phyloP scores from a whole-genome alignment of 495 filamentous ascomycete genomes.

The Cryomyces antarcticus region DNA sequence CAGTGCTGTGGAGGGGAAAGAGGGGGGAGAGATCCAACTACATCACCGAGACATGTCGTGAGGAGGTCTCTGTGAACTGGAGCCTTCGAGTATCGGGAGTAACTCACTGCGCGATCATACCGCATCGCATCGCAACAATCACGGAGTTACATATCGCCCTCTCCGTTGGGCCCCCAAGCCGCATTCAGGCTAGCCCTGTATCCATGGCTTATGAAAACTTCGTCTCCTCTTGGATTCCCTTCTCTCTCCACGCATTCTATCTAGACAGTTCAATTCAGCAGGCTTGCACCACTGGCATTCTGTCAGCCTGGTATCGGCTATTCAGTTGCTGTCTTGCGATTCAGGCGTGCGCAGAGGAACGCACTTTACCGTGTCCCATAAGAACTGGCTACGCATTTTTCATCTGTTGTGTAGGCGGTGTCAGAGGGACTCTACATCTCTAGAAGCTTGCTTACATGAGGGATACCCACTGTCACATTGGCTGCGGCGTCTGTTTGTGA shows the following conservation, averaged over 20 bases:
- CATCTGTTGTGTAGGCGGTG: slow-evolving; percentile 7
- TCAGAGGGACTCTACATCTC: slow-evolving; percentile 9
- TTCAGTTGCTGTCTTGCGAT: slow-evolving; percentile 3
- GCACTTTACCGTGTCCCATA: slow-evolving; percentile 2
- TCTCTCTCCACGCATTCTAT: slow-evolving; percentile 3
- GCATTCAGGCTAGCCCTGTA: not conserved
- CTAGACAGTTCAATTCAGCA: slow-evolving; percentile 10
- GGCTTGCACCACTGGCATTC: slow-evolving; percentile 1
- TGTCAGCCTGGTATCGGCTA: not conserved
- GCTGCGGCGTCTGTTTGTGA: too few species aligned
- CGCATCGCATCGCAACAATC: not conserved
- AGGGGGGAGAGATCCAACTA: not conserved
- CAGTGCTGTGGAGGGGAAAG: not conserved
- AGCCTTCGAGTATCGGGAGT: not conserved
- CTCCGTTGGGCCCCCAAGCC: not conserved
- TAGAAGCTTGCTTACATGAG: too few species aligned
- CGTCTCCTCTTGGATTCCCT: not conserved
- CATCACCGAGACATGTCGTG: not conserved
- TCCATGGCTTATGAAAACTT: not conserved
- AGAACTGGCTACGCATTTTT: slow-evolving; percentile 8
- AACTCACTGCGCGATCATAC: not conserved
- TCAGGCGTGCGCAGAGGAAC: slow-evolving; percentile 7
- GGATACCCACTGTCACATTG: too few species aligned
- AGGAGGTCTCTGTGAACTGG: not conserved
- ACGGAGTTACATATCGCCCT: not conserved